Percentiles rank a stretch among this genome's conserved stretches.
Evolutionary conservation across 169 alveolate genomes (phyloP).

Genomic region (Plasmodium blacklocki): DNA sequence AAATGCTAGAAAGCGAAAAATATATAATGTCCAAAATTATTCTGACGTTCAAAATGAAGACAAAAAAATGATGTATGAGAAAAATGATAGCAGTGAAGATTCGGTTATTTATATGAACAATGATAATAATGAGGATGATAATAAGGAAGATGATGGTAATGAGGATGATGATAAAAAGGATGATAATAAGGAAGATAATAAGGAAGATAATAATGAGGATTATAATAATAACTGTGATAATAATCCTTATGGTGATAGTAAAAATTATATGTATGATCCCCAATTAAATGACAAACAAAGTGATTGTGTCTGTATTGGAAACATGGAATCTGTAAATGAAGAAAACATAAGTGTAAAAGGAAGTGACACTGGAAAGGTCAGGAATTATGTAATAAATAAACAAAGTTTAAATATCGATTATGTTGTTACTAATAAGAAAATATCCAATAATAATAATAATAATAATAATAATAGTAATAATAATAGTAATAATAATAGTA

Average conservation of each 20-base stretch:
- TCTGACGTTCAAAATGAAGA: neutral
- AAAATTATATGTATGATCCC: neutral
- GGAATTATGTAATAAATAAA: neutral
- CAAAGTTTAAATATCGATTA: neutral
- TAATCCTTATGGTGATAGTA: neutral
- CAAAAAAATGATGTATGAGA: neutral
- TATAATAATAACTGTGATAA: neutral
- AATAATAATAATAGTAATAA: neutral
- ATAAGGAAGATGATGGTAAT: neutral
- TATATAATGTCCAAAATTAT: constrained; percentile 8
- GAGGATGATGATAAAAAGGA: neutral
- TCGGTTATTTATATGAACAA: neutral
- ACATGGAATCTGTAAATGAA: neutral
- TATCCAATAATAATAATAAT: neutral
- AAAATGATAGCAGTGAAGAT: neutral
- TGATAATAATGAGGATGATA: neutral
- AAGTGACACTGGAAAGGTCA: neutral
- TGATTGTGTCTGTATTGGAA: neutral
- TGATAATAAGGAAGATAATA: neutral
- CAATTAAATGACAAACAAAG: too few relatives aligned
- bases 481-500: neutral
- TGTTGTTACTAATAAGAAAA: neutral
- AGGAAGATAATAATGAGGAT: neutral
- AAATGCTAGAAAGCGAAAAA: constrained; percentile 27
- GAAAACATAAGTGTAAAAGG: neutral